Evolutionary conservation across 2,329 filamentous ascomycete genomes (phyloP).

Genomic region (Nectriaceae sp.): DNA sequence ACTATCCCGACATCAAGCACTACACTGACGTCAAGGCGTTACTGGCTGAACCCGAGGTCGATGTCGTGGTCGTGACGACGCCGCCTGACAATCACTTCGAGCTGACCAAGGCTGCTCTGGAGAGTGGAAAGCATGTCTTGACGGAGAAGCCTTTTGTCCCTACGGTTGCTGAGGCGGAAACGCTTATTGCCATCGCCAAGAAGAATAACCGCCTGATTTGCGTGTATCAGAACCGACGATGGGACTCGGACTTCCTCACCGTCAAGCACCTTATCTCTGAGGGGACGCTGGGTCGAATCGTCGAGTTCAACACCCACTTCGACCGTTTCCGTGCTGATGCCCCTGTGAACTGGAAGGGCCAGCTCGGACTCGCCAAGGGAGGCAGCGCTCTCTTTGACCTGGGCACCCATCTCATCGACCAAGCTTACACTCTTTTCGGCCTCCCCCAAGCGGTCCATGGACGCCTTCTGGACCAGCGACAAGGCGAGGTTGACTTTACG

Average conservation of each 20-base stretch:
- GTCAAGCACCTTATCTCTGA: constrained; percentile 62
- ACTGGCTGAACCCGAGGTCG: constrained; percentile 64
- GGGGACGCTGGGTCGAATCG: constrained; percentile 66
- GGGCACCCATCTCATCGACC: constrained; percentile 76
- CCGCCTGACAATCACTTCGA: constrained; percentile 71
- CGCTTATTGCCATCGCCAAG: constrained; percentile 59
- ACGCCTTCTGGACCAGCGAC: constrained; percentile 67
- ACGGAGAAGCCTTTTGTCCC: constrained; percentile 85
- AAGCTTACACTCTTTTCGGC: constrained; percentile 71
- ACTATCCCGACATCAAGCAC: constrained; percentile 66
- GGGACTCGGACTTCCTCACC: constrained; percentile 76
- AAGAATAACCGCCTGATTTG: constrained; percentile 56
- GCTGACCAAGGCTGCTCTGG: constrained; percentile 64
- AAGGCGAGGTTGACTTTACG: constrained; percentile 45
- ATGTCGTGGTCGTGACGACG: constrained; percentile 72
- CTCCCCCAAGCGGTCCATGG: constrained; percentile 67
- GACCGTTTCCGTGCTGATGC: constrained; percentile 68
- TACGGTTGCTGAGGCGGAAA: constrained; percentile 65
- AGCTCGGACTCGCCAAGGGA: constrained; percentile 58
- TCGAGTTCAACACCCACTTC: constrained; percentile 80
- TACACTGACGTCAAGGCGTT: constrained; percentile 64
- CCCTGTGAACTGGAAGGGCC: constrained; percentile 67
- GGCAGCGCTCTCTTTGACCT: constrained; percentile 74
- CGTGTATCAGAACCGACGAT: constrained; percentile 78
- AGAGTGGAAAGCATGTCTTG: constrained; percentile 74